Base-by-base conservation (phyloP, 768 basidiomycete genomes). In the Paxillus involutus region DNA sequence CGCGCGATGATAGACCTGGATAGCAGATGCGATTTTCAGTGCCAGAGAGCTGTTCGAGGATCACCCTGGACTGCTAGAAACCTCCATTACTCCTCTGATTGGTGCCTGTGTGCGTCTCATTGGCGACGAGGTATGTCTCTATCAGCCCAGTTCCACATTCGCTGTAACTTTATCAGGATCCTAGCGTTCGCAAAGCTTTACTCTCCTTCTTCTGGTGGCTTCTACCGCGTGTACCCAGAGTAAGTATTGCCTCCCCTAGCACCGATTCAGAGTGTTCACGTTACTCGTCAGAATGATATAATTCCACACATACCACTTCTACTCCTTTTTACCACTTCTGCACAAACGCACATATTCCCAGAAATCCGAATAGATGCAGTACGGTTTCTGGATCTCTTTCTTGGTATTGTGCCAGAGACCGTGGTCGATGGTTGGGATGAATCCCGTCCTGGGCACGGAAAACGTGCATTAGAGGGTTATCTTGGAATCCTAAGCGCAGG, bases 261-360 rank as follows among this genome's bases (percentile, higher is more conserved):
- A 6, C 35, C 21, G 24, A 8, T 47, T 21, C n/a, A 56, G 41
- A 12, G 6, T 29, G 33, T 42, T 50, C 55, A 68, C 51, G 29
- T 45, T 40, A 36, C 47, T 30, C 41, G 32, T 39, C 60, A 95
- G 93, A 78, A 85, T 39, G 77, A 83, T 47, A 70, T 98, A 1
- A 55, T 74, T 1, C 94, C 95, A 5, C 91, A 97, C 64, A 77
- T 88, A 0, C 75, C 90, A 1, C 63, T 85, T 0, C 75, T 98
- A 6, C 76, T 98, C 21, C 81, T 98, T 14, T 96, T 94, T 67
- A 84, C 85, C 0, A 86, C 91, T 6, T 96, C 94, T 10, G 92
- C 93, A 0, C 88, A 95, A 68, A 94, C 92, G 0, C 90, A 95
- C 62, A 96, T 98, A 44, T 97, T 94, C 68, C 94, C 94, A 19